Evolutionary conservation across 2,329 filamentous ascomycete genomes (phyloP), one percentile per base, ranked within the genome.

Genomic region (Colletotrichum spaethianum): DNA sequence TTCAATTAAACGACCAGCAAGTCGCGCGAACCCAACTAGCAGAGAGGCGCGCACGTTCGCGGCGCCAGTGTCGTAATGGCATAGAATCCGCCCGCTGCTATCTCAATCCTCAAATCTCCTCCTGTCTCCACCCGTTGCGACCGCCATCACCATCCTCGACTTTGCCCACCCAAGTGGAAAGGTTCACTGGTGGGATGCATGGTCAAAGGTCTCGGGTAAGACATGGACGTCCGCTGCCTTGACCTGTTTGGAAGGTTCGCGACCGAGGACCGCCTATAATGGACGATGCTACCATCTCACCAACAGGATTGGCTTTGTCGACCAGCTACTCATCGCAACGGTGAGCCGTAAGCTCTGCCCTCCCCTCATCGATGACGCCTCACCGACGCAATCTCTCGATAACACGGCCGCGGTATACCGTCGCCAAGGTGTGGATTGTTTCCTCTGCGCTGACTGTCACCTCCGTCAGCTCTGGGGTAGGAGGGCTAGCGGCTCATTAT

Each of bases 101-200:
- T 40, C 36, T n/a, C 28, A 42, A 48, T 53, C 70, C 70, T 72
- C 65, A 63, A 72, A 72, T 72, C 40, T 72, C 59, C 60, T 72
- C 16, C 42, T 46, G 44, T 63, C 65, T 42, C 70, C 65, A 60
- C 70, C 60, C 53, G 20, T 28, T 52, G n/a, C 38, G 8, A 48
- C 20, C 53, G 38, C 26, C 56, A 63, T 36, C 31, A 11, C 46
- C 56, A 36, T 33, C 28, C 60, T 26, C 33, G 18, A n/a, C 44
- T 4, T 31, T 20, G 28, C 8, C 28, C 33, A 36, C 14, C 23
- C 48, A 42, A 14, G n/a, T 18, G 28, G 16, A 61, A 33, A 61
- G 14, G 26, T 3, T 23, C 1, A n/a, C 5, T 28, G 44, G 14
- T 8, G 14, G n/a, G 12, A 18, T 48, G n/a, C 31, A 31, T 48